Conservation (phyloP, 495 filamentous ascomycete genomes). For the Rhypophila decipiens region DNA sequence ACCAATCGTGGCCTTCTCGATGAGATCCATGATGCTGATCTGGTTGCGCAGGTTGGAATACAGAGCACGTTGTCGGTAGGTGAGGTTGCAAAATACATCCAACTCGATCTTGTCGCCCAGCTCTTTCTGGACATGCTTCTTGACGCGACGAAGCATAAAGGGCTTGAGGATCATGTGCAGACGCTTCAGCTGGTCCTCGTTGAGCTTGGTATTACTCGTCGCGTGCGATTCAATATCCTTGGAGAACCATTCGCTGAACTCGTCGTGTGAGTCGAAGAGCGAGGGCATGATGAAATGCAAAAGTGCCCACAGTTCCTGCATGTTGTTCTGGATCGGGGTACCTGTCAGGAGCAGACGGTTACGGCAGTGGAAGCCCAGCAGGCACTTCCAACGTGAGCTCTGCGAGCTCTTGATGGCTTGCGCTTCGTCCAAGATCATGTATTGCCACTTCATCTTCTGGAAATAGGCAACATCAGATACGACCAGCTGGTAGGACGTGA, state of each 20-base stretch:
- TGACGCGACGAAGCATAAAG: slow-evolving; percentile 98
- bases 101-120: slow-evolving; percentile 97
- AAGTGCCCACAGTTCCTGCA: slow-evolving; percentile 98
- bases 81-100: slow-evolving; percentile 94
- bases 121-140: slow-evolving; percentile 98
- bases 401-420: slow-evolving; percentile 98
- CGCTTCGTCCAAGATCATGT: slow-evolving; percentile 98
- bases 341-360: slow-evolving; percentile 93
- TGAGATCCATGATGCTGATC: slow-evolving; percentile 97
- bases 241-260: slow-evolving; percentile 99
- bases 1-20: slow-evolving; percentile 92
- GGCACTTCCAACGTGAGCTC: slow-evolving; percentile 92
- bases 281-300: slow-evolving; percentile 99
- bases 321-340: slow-evolving; percentile 99
- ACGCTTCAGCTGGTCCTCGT: slow-evolving; percentile 93
- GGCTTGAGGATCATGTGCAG: slow-evolving; percentile 98
- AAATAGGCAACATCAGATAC: slow-evolving; percentile 94
- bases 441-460: slow-evolving; percentile 98
- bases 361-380: slow-evolving; percentile 90
- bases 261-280: slow-evolving; percentile 95
- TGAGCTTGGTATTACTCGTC: slow-evolving; percentile 96
- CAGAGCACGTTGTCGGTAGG: slow-evolving; percentile 92
- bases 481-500: slow-evolving; percentile 96
- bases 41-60: slow-evolving; percentile 88
- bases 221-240: slow-evolving; percentile 99